phyloP scores from a whole-genome alignment of 139 green algal genomes.

The Chlorella ohadii region DNA sequence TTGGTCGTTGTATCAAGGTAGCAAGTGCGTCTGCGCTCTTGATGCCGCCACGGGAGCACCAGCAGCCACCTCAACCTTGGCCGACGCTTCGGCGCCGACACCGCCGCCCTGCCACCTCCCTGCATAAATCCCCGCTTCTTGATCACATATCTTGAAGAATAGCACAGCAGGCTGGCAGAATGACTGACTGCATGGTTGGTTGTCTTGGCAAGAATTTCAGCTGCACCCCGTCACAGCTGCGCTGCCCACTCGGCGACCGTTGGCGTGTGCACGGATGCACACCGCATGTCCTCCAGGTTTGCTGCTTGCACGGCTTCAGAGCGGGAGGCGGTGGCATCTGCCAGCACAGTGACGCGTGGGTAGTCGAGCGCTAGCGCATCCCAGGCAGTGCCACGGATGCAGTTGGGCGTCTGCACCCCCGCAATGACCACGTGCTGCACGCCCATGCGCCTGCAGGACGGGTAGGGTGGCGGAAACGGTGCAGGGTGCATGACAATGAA shows the following conservation, averaged over 20 bases:
- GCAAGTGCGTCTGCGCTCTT: no score
- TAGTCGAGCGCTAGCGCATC: constrained; percentile 80
- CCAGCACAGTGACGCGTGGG: constrained; percentile 55
- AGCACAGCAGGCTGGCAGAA: no score
- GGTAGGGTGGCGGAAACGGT: neutral
- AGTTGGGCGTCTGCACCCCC: constrained; percentile 86
- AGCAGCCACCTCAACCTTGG: no score
- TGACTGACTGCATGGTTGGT: no score
- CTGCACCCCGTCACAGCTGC: neutral
- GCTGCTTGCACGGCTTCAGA: constrained; percentile 55
- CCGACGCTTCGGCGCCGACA: no score
- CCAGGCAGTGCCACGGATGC: constrained; percentile 77
- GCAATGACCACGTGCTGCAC: constrained; percentile 35
- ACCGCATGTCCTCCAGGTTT: constrained; percentile 61
- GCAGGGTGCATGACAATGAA: neutral
- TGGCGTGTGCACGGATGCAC: constrained; percentile 25
- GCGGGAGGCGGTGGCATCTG: constrained; percentile 70
- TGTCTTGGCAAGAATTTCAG: no score
- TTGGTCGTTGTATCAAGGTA: no score
- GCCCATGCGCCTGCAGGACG: constrained; percentile 3
- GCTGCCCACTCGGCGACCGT: constrained; percentile 33
- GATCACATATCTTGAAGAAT: no score
- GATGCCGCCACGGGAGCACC: no score
- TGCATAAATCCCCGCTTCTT: no score
- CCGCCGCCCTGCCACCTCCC: no score